phyloP scores from a whole-genome alignment of 441 rosid genomes.

The Adansonia gregorii region DNA sequence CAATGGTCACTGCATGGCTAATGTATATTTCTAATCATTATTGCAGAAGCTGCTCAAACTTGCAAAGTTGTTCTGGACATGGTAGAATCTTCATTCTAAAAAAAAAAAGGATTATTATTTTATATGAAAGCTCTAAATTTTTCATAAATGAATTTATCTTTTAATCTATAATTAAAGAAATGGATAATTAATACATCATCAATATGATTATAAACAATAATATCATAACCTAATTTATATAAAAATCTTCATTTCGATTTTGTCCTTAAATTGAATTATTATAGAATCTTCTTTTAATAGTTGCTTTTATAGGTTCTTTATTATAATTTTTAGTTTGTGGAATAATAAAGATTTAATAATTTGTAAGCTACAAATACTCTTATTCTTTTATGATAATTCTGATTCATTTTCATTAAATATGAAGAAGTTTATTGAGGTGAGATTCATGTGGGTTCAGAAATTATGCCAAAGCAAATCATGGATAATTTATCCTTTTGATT shows the following conservation, averaged over 20 bases:
- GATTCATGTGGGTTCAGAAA: too few relatives aligned
- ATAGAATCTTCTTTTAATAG: not conserved
- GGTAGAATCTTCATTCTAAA: constrained; percentile 59
- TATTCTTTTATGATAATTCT: too few relatives aligned
- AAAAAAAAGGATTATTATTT: not conserved
- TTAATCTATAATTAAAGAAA: not conserved
- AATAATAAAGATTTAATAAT: too few relatives aligned
- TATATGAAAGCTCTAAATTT: not conserved
- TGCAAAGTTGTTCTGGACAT: constrained; percentile 85
- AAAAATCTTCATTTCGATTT: not conserved
- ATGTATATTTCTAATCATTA: constrained; percentile 27
- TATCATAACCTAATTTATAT: not conserved
- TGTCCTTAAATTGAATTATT: not conserved
- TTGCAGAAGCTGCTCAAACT: constrained; percentile 89
- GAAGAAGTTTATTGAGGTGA: too few relatives aligned
- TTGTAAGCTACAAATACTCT: too few relatives aligned
- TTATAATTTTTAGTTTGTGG: too few relatives aligned
- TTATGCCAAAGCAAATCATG: too few relatives aligned
- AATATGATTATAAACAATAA: not conserved
- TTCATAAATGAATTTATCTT: not conserved
- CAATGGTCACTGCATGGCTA: constrained; percentile 16
- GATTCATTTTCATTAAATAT: too few relatives aligned
- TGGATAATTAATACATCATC: not conserved
- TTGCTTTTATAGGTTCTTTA: not conserved
- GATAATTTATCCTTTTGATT: too few relatives aligned